Conservation (phyloP, 805 yeast genomes). For the Ogataea nakhonphanomensis region DNA sequence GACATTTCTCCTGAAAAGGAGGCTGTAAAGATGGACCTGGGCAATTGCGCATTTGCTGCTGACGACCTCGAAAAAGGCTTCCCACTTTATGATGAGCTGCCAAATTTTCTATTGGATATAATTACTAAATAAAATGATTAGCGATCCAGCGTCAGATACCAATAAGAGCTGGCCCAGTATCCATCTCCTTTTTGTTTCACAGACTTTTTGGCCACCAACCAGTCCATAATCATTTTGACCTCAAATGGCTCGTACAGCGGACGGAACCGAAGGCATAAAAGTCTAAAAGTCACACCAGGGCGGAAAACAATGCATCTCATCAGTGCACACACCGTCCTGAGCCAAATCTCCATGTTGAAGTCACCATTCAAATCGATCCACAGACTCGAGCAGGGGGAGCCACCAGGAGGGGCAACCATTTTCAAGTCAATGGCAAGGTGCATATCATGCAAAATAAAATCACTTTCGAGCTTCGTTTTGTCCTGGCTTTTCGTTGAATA, state of each 20-base stretch:
- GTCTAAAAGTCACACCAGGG: conserved; percentile 47
- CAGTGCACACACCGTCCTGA: conserved; percentile 45
- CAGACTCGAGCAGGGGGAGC: conserved; percentile 57
- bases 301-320: conserved; percentile 43
- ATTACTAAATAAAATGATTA: conserved; percentile 12
- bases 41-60: conserved; percentile 38
- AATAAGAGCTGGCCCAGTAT: conserved; percentile 40
- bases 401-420: conserved; percentile 49
- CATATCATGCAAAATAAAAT: conserved; percentile 41
- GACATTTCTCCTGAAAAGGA: conserved; percentile 41
- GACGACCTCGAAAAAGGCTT: conserved; percentile 21
- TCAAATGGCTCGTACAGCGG: conserved; percentile 39
- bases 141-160: conserved; percentile 36
- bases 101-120: conserved; percentile 19
- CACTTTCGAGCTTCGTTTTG: conserved; percentile 63
- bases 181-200: conserved; percentile 38
- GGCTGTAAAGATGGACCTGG: conserved; percentile 30
- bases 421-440: conserved; percentile 11
- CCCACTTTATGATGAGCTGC: conserved; percentile 19
- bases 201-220: conserved; percentile 44
- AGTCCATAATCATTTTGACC: conserved; percentile 35
- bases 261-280: conserved; percentile 22
- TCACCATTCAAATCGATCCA: conserved; percentile 72
- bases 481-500: conserved; percentile 78
- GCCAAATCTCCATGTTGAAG: conserved; percentile 61